Evolutionary conservation across 495 filamentous ascomycete species (phyloP), one percentile per base, ranked within the genome.

Genomic region (Aspergillus sclerotioniger): DNA sequence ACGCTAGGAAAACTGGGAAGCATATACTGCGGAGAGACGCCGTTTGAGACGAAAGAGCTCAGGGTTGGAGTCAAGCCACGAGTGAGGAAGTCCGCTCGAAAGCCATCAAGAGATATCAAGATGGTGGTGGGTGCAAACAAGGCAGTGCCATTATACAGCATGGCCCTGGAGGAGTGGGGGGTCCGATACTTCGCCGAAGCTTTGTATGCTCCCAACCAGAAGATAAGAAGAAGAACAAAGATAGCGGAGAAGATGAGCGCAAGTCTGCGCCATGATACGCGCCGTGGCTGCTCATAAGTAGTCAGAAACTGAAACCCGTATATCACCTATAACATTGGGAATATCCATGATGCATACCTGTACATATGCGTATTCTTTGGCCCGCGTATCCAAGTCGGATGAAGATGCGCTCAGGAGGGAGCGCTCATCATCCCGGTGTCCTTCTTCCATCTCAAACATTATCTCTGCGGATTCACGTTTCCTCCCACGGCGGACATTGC

Each of bases 61-160:
- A 99, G 80, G 0, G 87, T 85, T 0, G 93, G 94, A 0, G 94
- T 96, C 47, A 99, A 67, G 7, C 86, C 86, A 25, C 92, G 84
- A 32, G 84, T 81, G 33, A 99, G 81, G 61, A 96, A 99, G 69
- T 98, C 94, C 3, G 95, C 92, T n/a, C 94, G 86, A 70, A 99
- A 97, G 2, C 94, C 94, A 71, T 99, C 94, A 9, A 99, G 80
- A 35, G 93, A 97, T 61, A 99, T 90, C 47, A 97, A 71, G 41
- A 99, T 89, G 1, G 94, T 99, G 0, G 94, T 99, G 16, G 91
- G 91, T 3, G 84, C 86, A 68, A 96, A 99, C 9, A 86, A 70
- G 2, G 92, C 86, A 0, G 91, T 95, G 29, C 94, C 95, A 48
- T 80, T 80, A 5, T 74, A 77, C n/a, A 70, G 61, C 0, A 76